Evolutionary conservation across 2,329 filamentous ascomycete species (phyloP), one percentile per base, ranked within the genome.

Genomic region (Bipolaris bicolor): DNA sequence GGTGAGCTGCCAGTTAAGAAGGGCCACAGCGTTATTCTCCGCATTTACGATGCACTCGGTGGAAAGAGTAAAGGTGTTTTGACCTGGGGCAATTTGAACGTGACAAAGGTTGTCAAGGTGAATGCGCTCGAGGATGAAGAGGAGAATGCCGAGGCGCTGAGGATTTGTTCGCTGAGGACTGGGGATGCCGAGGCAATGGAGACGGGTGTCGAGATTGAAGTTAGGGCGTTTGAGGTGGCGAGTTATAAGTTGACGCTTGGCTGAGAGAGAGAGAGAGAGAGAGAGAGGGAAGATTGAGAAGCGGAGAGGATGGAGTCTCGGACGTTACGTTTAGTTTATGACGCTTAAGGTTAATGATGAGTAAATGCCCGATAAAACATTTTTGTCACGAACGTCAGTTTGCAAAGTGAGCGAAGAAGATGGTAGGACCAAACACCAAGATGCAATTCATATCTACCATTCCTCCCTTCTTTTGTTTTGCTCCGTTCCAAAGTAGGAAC

Each of bases 81-180:
- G 68, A 78, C 82, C 43, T 89, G 89, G 47, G 80, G 79, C 0
- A 83, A 78, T 7, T 84, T 94, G 75, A 80, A 87, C 24, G 86
- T 97, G 26, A 89, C 88, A 80, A 88, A 86, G 67, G 92, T 90
- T 31, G 89, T 83, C 78, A 97, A 92, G 83, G 88, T 88, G 40
- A 98, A 97, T 77, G 76, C 96, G 60, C 79, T 99, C 31, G 95
- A 99, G 75, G 95, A 99, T 75, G 90, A 96, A 68, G 90, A 96
- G 69, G 90, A 96, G 67, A 90, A 96, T 69, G 77, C 88, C 53
- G 88, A 91, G 63, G 86, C 69, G 55, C 9, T 69, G 16, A 41
- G 36, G 1, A 62, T 73, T 39, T 41, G 57, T 11, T 46, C 59
- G 13, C 40, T 54, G 88, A 46, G 54, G 4, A 43, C 53, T 87